phyloP scores from a whole-genome alignment of 495 filamentous ascomycete species.

The Pyrenula aspistea region DNA sequence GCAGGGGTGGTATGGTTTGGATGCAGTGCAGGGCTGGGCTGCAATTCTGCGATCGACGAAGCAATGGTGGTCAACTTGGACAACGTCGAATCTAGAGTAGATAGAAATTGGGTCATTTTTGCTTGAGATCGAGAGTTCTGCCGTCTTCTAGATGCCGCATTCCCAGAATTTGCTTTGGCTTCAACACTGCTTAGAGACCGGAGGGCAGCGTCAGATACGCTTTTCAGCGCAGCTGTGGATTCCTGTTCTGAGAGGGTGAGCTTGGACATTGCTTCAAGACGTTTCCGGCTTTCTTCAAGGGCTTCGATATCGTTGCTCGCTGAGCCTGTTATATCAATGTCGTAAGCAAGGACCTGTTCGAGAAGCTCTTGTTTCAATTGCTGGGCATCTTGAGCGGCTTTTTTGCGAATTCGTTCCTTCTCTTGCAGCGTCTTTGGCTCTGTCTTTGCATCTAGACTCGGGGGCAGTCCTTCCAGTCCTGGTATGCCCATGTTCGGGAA shows the following conservation, averaged over 20 bases:
- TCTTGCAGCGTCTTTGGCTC: not conserved
- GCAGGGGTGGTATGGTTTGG: not conserved
- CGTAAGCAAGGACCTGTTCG: not conserved
- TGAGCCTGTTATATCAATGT: not conserved
- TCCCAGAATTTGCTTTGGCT: not conserved
- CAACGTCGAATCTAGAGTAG: not conserved
- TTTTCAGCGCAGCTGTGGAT: not conserved
- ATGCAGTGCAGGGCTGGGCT: not conserved
- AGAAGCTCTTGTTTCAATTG: not conserved
- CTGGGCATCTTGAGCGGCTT: not conserved
- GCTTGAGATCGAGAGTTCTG: not conserved
- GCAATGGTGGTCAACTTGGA: not conserved
- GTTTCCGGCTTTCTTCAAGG: not conserved
- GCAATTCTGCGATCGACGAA: not conserved
- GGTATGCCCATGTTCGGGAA: not conserved
- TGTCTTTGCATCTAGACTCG: not conserved
- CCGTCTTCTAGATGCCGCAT: not conserved
- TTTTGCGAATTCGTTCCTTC: not conserved
- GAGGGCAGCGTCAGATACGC: not conserved
- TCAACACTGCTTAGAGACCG: not conserved
- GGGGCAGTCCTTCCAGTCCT: not conserved
- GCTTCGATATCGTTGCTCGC: not conserved
- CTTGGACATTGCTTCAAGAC: not conserved
- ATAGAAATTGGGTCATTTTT: not conserved
- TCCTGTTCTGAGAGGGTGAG: not conserved